A percentile compares a stretch with the other conserved stretches of the same genome.
Evolutionary conservation across 2,329 filamentous ascomycete genomes (phyloP).

Genomic region (Trichoderma koningii): DNA sequence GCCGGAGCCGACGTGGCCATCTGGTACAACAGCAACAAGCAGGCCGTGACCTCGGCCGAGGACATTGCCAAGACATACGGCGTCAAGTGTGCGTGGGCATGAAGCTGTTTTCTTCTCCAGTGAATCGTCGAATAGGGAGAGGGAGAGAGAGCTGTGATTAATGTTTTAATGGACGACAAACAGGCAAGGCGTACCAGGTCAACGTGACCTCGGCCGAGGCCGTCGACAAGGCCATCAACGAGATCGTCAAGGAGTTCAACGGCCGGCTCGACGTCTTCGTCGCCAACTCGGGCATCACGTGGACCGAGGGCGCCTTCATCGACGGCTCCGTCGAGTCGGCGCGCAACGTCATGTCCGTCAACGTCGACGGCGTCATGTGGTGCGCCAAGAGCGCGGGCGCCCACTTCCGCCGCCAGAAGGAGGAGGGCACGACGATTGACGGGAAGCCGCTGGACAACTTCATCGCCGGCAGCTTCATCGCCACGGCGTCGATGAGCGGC

Average conservation of each 20-base stretch:
- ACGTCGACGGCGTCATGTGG: constrained; percentile 78
- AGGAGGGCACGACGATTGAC: constrained; percentile 63
- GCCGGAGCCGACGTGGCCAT: constrained; percentile 72
- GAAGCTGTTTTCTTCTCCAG: too few species aligned
- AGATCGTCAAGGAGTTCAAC: constrained; percentile 66
- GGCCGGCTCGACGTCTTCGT: constrained; percentile 76
- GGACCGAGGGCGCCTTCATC: constrained; percentile 68
- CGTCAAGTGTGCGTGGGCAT: constrained; percentile 61
- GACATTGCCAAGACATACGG: constrained; percentile 66
- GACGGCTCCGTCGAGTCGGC: constrained; percentile 67
- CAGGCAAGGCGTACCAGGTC: constrained; percentile 53
- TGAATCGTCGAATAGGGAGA: background rate
- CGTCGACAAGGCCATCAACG: constrained; percentile 53
- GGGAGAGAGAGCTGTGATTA: background rate
- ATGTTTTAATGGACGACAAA: background rate
- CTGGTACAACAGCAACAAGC: constrained; percentile 71
- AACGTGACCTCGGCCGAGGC: constrained; percentile 58
- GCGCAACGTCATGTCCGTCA: constrained; percentile 67
- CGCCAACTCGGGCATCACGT: constrained; percentile 75
- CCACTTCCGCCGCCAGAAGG: constrained; percentile 71
- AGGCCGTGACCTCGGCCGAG: constrained; percentile 61
- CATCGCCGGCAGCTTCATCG: constrained; percentile 70
- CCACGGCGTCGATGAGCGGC: constrained; percentile 76
- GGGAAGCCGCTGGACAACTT: constrained; percentile 64
- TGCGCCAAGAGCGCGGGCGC: constrained; percentile 69